Percentiles rank a stretch among this genome's conserved stretches.
Evolutionary conservation across 1,284 basidiomycete genomes (phyloP).

Genomic region (Tausonia pullulans): DNA sequence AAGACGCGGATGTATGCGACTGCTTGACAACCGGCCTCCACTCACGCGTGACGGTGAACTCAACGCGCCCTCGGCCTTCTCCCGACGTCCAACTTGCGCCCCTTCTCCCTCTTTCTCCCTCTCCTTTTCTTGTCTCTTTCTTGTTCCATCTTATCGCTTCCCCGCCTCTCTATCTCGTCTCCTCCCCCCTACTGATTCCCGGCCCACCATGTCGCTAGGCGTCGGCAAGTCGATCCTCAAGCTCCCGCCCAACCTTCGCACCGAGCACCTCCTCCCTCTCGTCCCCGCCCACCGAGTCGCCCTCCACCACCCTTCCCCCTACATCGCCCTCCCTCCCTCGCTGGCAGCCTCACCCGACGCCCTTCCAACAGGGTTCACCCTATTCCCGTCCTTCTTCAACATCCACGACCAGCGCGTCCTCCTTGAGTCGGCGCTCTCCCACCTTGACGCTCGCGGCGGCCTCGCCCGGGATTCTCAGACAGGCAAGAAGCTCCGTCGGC

Average conservation of each 20-base stretch:
- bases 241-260: neutral
- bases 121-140: no score
- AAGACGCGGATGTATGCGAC: no score
- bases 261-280: neutral
- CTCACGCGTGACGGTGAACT: no score
- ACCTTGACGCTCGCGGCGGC: constrained; percentile 2
- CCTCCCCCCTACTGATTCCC: no score
- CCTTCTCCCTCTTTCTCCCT: no score
- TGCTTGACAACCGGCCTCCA: no score
- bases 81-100: no score
- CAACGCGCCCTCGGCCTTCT: no score
- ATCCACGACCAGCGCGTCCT: constrained; percentile 5
- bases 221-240: neutral
- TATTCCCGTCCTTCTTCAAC: constrained; percentile 11
- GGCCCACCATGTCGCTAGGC: neutral
- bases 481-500: neutral
- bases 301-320: neutral
- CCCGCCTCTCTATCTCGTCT: no score
- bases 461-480: neutral
- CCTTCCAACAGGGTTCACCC: neutral
- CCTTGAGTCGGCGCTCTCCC: constrained; percentile 4
- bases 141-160: no score
- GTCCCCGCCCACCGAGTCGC: neutral
- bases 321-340: neutral
- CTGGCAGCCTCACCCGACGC: neutral